Evolutionary conservation across 2,329 filamentous ascomycete species (phyloP), one percentile per base, ranked within the genome.

Genomic region (Tolypocladium ovalisporum): DNA sequence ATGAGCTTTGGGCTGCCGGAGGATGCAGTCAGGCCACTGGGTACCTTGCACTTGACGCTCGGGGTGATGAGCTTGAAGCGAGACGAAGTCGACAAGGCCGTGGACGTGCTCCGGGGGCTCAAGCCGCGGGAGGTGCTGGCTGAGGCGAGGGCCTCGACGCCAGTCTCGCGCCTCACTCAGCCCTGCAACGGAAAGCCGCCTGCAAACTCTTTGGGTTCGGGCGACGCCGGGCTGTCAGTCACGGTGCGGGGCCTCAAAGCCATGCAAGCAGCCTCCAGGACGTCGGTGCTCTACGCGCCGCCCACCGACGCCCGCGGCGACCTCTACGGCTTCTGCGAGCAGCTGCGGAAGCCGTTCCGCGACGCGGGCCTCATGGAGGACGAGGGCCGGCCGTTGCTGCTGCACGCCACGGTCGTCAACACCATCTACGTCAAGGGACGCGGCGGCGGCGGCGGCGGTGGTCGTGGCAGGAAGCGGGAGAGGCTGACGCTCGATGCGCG

Each of bases 401-500:
- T 97, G 55, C 93, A 97, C 68, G 90, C 89, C 22, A 97, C 93
- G 0, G 75, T 97, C 4, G 73, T 94, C 54, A 96, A 97, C 70
- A 95, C 91, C 0, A 82, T 91, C 17, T 95, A 96, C 68, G 84
- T 84, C 49, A 82, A 79, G 66, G 70, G 60, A 4, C 57, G 61
- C 56, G 61, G 59, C 55, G 61, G 65, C 63, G 64, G 57, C 61
- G 62, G 37, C 63, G 58, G 61, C 56, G 61, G 59, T 55, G 61
- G 65, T 63, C 64, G 57, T 61, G 62, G 37, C 63, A 71, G 59
- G 70, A 66, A 66, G 40, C 66, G 65, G 15, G 71, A 76, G 59
- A 75, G 66, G 63, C 57, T 79, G 62, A 76, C 73, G 24, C 68
- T 86, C 63, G 79, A 88, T 66, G 83, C 80, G 12, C 73, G 73